Evolutionary conservation across 345 rosid genomes (phyloP).

Genomic region (Hibiscus syriacus): DNA sequence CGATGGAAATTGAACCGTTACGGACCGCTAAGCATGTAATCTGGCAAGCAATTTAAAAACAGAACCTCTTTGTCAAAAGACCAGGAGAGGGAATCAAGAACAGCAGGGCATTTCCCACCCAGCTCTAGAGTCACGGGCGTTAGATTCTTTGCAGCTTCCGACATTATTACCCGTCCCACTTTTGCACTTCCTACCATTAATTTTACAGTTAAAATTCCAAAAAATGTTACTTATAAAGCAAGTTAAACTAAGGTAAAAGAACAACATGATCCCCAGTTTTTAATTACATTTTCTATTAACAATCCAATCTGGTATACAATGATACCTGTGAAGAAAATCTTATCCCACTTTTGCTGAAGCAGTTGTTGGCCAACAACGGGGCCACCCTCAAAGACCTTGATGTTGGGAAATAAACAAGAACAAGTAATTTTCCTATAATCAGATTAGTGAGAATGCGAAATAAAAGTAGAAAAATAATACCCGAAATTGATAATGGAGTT

Average conservation of each 20-base stretch:
- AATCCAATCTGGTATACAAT: background rate
- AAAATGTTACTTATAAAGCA: background rate
- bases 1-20: background rate
- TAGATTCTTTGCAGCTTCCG: slow-evolving; percentile 65
- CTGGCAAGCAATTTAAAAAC: background rate
- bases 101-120: slow-evolving; percentile 84
- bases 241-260: background rate
- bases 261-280: too few relatives aligned
- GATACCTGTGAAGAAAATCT: slow-evolving; percentile 69
- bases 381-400: slow-evolving; percentile 62
- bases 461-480: too few relatives aligned
- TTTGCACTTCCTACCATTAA: slow-evolving; percentile 39
- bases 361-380: slow-evolving; percentile 41
- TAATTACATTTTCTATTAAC: background rate
- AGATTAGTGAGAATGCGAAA: too few relatives aligned
- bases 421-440: too few relatives aligned
- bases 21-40: background rate
- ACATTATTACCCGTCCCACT: slow-evolving; percentile 64
- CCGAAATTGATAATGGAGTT: too few relatives aligned
- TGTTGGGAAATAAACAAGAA: too few relatives aligned
- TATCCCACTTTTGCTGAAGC: slow-evolving; percentile 68
- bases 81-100: slow-evolving; percentile 54
- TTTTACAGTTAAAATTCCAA: too few relatives aligned
- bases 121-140: slow-evolving; percentile 75
- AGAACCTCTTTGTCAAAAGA: slow-evolving; percentile 46